Base-by-base conservation (phyloP, 1,284 basidiomycete species). In the Malassezia furfur region DNA sequence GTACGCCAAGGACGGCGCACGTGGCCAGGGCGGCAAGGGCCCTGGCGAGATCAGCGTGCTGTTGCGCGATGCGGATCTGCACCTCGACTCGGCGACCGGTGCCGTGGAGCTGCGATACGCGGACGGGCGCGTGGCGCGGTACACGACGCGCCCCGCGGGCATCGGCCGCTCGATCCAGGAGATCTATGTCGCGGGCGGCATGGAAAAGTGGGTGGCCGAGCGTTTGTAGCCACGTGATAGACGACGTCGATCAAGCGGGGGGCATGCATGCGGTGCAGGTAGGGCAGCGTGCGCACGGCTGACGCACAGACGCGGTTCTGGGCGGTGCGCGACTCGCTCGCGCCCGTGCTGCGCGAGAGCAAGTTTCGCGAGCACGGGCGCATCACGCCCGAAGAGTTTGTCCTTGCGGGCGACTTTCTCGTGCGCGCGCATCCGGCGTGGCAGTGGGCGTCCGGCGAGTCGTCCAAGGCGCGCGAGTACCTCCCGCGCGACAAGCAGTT, bases 311-410 rank as follows among this genome's bases (percentile, higher is more conserved):
- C 85, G 78, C 88, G 93, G 80, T 89, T 87, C 77, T 94, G 89
- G 85, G 87, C 89, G 11, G 86, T 96, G 59, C 84, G 93, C 68
- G 93, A 96, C 76, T 94, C 94, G 76, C 85, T 98, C 59, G 89
- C 89, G 59, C 93, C 93, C 45, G 91, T 96, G 31, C 81, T 98
- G 66, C 87, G 86, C 72, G 93, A 98, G 79, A 91, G 87, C 79
- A 96, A 96, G 76, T 98, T 98, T 81, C 96, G 94, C 77, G 93
- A 98, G 77, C 89, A 96, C 73, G 93, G 93, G 11, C 81, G 91
- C 52, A 93, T 94, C 71, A 96, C 88, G 15, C 91, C 91, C 61
- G 71, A 74, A 41, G 71, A 74, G 39, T 74, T 74, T 36, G 71
- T 74, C 15, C 63, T 63, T 2, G 70, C 71, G 1, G 71, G 71